Conservation (phyloP, 2,329 filamentous ascomycete genomes). For the Nemania serpens region DNA sequence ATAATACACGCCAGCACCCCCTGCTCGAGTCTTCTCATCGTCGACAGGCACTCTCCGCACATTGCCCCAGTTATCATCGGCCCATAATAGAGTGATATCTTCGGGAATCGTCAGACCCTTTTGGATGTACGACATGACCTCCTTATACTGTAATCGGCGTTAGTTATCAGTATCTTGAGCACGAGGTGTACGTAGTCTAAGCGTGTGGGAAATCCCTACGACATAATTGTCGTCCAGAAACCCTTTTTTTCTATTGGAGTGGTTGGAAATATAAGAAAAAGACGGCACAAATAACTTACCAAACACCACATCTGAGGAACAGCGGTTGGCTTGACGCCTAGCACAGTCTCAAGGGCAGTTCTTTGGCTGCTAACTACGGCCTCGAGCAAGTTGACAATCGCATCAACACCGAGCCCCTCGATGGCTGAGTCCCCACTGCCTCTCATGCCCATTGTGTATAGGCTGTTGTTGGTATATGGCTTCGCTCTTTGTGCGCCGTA, state of each 20-base stretch:
- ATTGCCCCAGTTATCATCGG: slow-evolving; percentile 68
- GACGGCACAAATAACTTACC: neutral
- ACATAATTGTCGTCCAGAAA: neutral
- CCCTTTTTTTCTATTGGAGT: neutral
- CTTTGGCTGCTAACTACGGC: slow-evolving; percentile 65
- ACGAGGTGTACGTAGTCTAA: too few species aligned
- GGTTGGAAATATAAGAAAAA: neutral
- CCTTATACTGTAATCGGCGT: slow-evolving; percentile 58
- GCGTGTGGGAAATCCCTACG: neutral
- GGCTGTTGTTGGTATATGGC: slow-evolving; percentile 65
- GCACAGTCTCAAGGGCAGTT: slow-evolving; percentile 60
- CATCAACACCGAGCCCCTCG: slow-evolving; percentile 56
- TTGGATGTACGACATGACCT: slow-evolving; percentile 72
- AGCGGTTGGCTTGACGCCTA: slow-evolving; percentile 55
- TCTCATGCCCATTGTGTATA: slow-evolving; percentile 74
- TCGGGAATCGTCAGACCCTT: slow-evolving; percentile 64
- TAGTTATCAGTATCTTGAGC: neutral
- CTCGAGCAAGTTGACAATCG: slow-evolving; percentile 63
- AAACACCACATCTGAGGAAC: slow-evolving; percentile 74
- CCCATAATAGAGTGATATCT: slow-evolving; percentile 65
- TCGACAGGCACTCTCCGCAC: slow-evolving; percentile 60
- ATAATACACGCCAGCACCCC: slow-evolving; percentile 65
- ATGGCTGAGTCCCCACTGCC: slow-evolving; percentile 70
- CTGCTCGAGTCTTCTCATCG: slow-evolving; percentile 57
- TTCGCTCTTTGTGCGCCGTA: slow-evolving; percentile 69